Base-by-base conservation (phyloP, 306 rosid genomes). In the Vigna unguiculata region DNA sequence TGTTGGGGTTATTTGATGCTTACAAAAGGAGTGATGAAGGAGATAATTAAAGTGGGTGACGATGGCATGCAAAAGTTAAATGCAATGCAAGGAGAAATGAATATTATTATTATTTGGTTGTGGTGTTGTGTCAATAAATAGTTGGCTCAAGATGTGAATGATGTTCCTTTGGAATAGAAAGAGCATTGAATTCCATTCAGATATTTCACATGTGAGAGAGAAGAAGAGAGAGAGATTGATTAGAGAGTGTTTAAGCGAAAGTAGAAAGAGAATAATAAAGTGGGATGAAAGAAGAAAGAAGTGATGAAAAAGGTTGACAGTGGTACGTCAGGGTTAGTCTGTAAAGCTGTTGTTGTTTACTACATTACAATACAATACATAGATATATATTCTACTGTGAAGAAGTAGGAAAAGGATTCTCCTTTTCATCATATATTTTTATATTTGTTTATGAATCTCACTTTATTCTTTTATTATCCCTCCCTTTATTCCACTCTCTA, bases 401-500 rank as follows among this genome's bases (percentile, higher is more conserved):
- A 80, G 75, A 57, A 80, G 75, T 76, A 73, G 75, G 65, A 82
- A 81, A 76, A 74, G 74, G 80, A 76, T 64, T 71, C 45, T 59
- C 83, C 84, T 81, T 83, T 84, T 70, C 28, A 66, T 80, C 65
- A 60, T 61, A 59, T 49, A 34, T 12, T 40, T 40, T 40, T 9
- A 40, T 40, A 40, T 40, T 72, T 76, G 25, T 10, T 13, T 43
- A 48, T 69, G 57, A 67, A 58, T 69, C n/a, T n/a, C 61, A 83
- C 93, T 90, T 91, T 91, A 89, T 88, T 88, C 92, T 83, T 85
- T 85, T 91, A 84, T 84, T 84, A 87, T 89, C 91, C 60, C 20
- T 78, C 30, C 80, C 88, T 88, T 86, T 91, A 89, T 87, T 91
- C 90, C 83, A 62, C 11, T 20, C 45, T 59, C 62, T 7, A 70